phyloP scores from a whole-genome alignment of 2,329 filamentous ascomycete species.

The Penicillium sp. region DNA sequence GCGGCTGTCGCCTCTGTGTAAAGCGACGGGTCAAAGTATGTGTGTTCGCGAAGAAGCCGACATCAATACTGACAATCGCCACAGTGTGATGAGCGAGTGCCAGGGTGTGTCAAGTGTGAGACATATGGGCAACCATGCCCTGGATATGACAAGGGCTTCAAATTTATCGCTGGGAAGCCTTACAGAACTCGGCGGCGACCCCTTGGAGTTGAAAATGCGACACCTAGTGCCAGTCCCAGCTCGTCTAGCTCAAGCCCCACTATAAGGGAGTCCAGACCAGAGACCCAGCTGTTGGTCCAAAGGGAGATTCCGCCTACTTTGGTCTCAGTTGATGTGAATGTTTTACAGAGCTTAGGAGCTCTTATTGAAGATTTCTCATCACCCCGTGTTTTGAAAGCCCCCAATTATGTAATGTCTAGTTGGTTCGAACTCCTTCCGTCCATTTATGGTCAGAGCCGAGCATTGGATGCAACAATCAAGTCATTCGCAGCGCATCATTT shows the following conservation, averaged over 20 bases:
- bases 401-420: constrained; percentile 18
- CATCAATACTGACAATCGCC: constrained; percentile 1
- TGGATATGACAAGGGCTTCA: constrained; percentile 35
- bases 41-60: not conserved
- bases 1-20: constrained; percentile 27
- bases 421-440: constrained; percentile 27
- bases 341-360: constrained; percentile 22
- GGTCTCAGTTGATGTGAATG: constrained; percentile 15
- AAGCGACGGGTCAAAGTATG: constrained; percentile 29
- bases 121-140: constrained; percentile 35
- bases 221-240: not conserved
- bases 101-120: constrained; percentile 34
- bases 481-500: constrained; percentile 29
- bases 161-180: constrained; percentile 35
- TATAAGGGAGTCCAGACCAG: not conserved
- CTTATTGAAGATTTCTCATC: constrained; percentile 25
- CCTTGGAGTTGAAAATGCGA: not conserved
- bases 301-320: constrained; percentile 1
- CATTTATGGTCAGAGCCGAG: constrained; percentile 25
- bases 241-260: not conserved
- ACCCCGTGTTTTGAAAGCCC: constrained; percentile 13
- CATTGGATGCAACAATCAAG: constrained; percentile 26
- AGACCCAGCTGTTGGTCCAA: not conserved
- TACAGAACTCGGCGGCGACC: constrained; percentile 20
- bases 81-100: constrained; percentile 36